Percentiles rank a stretch among this genome's conserved stretches.
Evolutionary conservation across 208 protist species (phyloP).

Genomic region (Phytomonas francai): DNA sequence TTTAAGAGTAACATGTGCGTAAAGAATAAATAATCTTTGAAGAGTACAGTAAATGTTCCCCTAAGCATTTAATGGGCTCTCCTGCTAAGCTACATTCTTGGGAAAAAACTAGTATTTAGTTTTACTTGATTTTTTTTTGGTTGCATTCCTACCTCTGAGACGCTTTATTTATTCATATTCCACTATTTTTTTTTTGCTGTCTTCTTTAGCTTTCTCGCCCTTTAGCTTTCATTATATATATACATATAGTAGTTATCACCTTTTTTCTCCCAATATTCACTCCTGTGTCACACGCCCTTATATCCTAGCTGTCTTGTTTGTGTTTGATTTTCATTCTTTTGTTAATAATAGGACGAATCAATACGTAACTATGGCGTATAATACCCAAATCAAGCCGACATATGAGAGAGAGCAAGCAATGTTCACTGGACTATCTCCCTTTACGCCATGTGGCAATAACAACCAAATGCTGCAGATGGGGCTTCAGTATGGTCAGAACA

Average conservation of each 20-base stretch:
- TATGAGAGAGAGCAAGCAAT: too few relatives aligned
- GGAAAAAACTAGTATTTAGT: not conserved
- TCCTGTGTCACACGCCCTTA: not conserved
- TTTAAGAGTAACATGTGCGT: not conserved
- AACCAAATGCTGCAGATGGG: conserved; percentile 71
- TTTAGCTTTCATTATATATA: too few relatives aligned
- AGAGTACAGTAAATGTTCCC: not conserved
- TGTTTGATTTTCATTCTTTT: too few relatives aligned
- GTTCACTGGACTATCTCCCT: too few relatives aligned
- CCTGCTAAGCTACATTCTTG: not conserved
- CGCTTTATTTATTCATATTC: conserved; percentile 14
- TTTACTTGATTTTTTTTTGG: too few relatives aligned
- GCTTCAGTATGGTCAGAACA: conserved; percentile 64
- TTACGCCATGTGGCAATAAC: conserved; percentile 4
- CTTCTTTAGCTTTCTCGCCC: not conserved
- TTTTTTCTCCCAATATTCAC: not conserved
- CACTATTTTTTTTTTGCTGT: conserved; percentile 7
- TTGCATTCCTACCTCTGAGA: not conserved
- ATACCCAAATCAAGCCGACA: too few relatives aligned
- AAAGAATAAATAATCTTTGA: not conserved
- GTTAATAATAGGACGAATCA: too few relatives aligned
- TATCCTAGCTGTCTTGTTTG: too few relatives aligned
- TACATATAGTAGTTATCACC: too few relatives aligned
- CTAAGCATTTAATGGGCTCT: conserved; percentile 3
- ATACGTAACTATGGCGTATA: too few relatives aligned